phyloP scores from a whole-genome alignment of 2,329 filamentous ascomycete genomes.

The Trichoderma harzianum region DNA sequence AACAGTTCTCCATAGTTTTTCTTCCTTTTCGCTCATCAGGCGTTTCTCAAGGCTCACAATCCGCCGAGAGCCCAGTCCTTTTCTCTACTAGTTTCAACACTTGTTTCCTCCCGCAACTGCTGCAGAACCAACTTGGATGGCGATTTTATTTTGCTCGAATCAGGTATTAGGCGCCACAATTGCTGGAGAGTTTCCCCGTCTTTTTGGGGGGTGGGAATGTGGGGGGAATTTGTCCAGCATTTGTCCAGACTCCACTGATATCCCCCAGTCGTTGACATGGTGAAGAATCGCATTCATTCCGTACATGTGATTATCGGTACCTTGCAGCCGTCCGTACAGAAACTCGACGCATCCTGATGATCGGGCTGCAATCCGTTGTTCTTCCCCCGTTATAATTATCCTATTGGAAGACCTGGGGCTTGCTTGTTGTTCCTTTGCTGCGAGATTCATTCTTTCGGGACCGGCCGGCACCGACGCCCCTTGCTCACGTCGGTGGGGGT shows the following conservation, averaged over 20 bases:
- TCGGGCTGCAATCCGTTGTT: background rate
- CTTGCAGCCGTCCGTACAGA: background rate
- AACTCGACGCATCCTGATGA: background rate
- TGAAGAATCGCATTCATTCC: background rate
- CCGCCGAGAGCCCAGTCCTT: no score
- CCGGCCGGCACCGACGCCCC: background rate
- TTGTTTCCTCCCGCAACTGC: background rate
- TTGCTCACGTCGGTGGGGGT: conserved; percentile 13
- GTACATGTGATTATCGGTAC: background rate
- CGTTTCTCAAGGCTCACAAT: background rate
- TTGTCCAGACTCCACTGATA: conserved; percentile 1
- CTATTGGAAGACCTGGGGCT: background rate
- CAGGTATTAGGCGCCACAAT: background rate
- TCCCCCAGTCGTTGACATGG: background rate
- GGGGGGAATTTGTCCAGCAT: background rate
- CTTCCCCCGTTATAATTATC: background rate
- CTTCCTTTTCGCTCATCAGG: background rate
- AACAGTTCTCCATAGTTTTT: background rate
- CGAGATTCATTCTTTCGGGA: background rate
- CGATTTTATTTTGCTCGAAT: background rate
- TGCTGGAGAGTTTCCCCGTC: background rate
- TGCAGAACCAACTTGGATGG: background rate
- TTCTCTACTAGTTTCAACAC: background rate
- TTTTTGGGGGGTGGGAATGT: background rate
- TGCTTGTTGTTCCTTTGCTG: background rate